phyloP scores from a whole-genome alignment of 1,284 basidiomycete species.

The Porodaedalea pini region DNA sequence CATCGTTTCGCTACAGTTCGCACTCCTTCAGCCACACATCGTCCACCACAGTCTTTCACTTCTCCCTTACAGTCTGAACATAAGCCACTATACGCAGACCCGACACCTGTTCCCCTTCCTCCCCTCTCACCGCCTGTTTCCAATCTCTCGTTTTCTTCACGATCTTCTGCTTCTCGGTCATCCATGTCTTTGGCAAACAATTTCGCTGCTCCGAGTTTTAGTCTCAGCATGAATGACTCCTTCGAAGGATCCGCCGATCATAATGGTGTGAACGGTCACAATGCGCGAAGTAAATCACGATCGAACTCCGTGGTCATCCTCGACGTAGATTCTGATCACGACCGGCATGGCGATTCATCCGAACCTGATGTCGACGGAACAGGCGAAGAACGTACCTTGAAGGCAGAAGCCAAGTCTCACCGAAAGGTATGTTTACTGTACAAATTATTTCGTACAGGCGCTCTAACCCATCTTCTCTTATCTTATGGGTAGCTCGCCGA shows the following conservation, averaged over 20 bases:
- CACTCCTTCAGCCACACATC: conserved; percentile 33
- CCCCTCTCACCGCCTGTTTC: conserved; percentile 68
- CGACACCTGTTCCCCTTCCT: conserved; percentile 51
- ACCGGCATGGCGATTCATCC: not conserved
- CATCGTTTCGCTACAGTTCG: conserved; percentile 46
- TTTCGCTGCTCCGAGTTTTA: conserved; percentile 33
- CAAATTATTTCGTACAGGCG: conserved; percentile 10
- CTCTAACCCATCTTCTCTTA: not conserved
- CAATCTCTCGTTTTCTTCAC: conserved; percentile 49
- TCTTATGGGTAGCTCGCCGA: conserved; percentile 62
- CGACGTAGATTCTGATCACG: not conserved
- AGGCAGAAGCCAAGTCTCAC: conserved; percentile 69
- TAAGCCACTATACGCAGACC: conserved; percentile 42
- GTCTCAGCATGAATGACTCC: conserved; percentile 25
- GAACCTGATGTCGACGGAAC: conserved; percentile 26
- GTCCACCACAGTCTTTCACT: conserved; percentile 37
- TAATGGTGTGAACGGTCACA: not conserved
- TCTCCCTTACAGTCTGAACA: conserved; percentile 25
- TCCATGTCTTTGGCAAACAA: conserved; percentile 57
- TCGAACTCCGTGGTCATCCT: conserved; percentile 9
- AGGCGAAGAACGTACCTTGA: conserved; percentile 52
- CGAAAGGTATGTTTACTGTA: conserved; percentile 53
- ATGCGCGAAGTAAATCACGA: not conserved
- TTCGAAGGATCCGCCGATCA: not conserved
- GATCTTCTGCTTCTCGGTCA: conserved; percentile 36